Base-by-base conservation (phyloP, 2,329 filamentous ascomycete species). In the Ascomycota sp. region DNA sequence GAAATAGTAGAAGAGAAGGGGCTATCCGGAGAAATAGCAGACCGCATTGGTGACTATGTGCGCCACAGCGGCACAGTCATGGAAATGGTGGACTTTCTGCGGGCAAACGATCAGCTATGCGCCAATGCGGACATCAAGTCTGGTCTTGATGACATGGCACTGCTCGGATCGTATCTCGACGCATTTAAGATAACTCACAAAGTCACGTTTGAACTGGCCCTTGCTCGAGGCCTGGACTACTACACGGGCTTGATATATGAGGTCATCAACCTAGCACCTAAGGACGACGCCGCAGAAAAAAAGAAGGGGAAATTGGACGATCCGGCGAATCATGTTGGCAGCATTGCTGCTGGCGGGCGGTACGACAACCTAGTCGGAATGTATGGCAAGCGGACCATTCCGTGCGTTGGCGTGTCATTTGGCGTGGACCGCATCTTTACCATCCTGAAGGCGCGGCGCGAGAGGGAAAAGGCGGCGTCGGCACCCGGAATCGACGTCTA, bases 371-470 rank as follows among this genome's bases (percentile, higher is more conserved):
- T 94, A 2, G 86, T 94, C 5, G 79, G 79, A 56, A 92, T 93
- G 80, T 94, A 92, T 60, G 75, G 75, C 42, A 86, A 85, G 56
- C 67, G 61, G 15, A 74, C 85, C 47, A 81, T 93, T 33, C 85
- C 50, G 15, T 57, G 52, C 30, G 50, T 53, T 4, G 48, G 49
- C 32, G 77, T 91, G 40, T 93, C 83, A 1, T 94, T 94, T 46
- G 86, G 86, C 32, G 80, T 94, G 28, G 85, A 94, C 53, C 75
- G 85, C 42, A 94, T 94, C 45, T 93, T 91, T 56, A 82, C 78
- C 42, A 85, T 94, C 46, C 81, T 76, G 38, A 85, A 92, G 52
- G 75, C 80, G 9, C 65, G 74, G 29, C 64, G 81, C 30, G 30
- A 32, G 36, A 66, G 63, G 32, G 66, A 69, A 33, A 61, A 68